Conservation (phyloP, 768 basidiomycete species). For the Auriscalpium orientale region DNA sequence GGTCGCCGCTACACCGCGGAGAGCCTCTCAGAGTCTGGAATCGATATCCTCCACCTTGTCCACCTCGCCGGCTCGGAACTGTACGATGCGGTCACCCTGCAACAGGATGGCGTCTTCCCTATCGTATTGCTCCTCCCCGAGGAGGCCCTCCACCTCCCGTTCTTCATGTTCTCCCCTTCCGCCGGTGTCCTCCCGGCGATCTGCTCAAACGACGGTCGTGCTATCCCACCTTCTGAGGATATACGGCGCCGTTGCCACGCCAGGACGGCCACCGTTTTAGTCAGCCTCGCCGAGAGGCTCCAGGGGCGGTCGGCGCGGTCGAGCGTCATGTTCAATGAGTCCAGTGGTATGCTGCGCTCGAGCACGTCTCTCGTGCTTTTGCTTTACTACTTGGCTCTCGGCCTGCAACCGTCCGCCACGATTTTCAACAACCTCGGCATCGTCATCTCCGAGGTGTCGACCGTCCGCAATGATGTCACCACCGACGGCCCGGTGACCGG, state of each 20-base stretch:
- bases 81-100: conserved; percentile 14
- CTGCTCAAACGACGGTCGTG: conserved; percentile 13
- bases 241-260: conserved; percentile 21
- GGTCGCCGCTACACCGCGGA: conserved; percentile 16
- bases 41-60: conserved; percentile 29
- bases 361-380: conserved; percentile 33
- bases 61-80: conserved; percentile 27
- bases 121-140: conserved; percentile 35
- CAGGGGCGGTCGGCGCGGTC: conserved; percentile 27
- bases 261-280: conserved; percentile 33
- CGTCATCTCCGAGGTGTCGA: conserved; percentile 31
- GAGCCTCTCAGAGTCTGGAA: conserved; percentile 23
- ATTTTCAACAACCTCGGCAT: conserved; percentile 47
- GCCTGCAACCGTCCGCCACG: conserved; percentile 36
- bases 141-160: conserved; percentile 27
- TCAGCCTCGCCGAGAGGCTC: conserved; percentile 39
- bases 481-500: conserved; percentile 18
- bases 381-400: conserved; percentile 41
- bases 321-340: conserved; percentile 18
- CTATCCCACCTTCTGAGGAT: conserved; percentile 14
- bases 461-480: conserved; percentile 10
- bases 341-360: conserved; percentile 23
- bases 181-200: conserved; percentile 28
- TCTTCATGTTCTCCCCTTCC: conserved; percentile 30
- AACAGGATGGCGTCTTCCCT: conserved; percentile 32